Evolutionary conservation across 306 rosid genomes (phyloP).

Genomic region (Trichosanthes cucumerina): DNA sequence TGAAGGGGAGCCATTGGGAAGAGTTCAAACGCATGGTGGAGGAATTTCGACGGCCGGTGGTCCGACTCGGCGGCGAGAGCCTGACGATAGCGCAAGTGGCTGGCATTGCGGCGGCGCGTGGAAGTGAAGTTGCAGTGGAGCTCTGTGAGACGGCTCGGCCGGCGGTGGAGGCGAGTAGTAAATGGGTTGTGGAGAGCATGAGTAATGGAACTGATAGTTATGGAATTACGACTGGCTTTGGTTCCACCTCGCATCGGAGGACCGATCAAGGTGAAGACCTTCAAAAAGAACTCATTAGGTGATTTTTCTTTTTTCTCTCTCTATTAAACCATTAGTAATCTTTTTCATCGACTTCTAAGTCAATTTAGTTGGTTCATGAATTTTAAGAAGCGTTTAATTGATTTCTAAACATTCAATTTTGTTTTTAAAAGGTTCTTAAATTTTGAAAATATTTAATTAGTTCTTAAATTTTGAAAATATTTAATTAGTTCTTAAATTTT

Average conservation of each 20-base stretch:
- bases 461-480: too few species aligned
- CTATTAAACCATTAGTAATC: too few species aligned
- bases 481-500: too few species aligned
- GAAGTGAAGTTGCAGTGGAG: not conserved
- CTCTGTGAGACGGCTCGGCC: not conserved
- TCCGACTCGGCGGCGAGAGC: not conserved
- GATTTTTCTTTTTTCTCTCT: not conserved
- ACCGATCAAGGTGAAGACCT: slow-evolving; percentile 79
- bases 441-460: too few species aligned
- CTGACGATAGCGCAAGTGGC: not conserved
- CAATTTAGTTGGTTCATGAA: too few species aligned
- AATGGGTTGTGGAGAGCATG: not conserved
- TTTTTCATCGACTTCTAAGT: too few species aligned
- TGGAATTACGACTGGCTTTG: slow-evolving; percentile 84
- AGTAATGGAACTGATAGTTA: slow-evolving; percentile 43
- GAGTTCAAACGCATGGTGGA: not conserved
- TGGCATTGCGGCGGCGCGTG: not conserved
- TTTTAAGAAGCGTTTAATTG: too few species aligned
- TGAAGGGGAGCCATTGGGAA: not conserved
- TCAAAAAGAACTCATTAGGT: slow-evolving; percentile 86
- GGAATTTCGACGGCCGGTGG: not conserved
- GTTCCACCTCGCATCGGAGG: slow-evolving; percentile 83
- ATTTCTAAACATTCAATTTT: too few species aligned
- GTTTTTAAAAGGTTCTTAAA: too few species aligned
- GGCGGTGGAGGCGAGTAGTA: not conserved